A percentile compares a stretch with the other conserved stretches of the same genome.
Evolutionary conservation across 805 yeast genomes (phyloP).

Genomic region (Saccharomycopsis fermentans): DNA sequence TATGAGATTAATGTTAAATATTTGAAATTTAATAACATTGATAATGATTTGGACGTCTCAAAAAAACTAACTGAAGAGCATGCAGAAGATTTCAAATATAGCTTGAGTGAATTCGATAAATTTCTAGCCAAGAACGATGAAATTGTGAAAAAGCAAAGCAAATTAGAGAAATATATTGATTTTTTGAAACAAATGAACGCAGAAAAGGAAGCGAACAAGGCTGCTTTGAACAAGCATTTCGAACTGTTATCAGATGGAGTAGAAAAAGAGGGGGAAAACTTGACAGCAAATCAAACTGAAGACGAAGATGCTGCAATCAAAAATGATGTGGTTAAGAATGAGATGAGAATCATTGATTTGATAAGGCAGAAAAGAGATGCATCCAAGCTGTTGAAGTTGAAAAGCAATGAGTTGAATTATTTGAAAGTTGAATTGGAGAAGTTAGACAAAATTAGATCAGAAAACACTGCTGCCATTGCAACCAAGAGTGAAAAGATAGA

Average conservation of each 20-base stretch:
- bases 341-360: slow-evolving; percentile 32
- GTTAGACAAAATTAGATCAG: slow-evolving; percentile 40
- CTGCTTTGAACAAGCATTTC: slow-evolving; percentile 21
- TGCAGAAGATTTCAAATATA: slow-evolving; percentile 34
- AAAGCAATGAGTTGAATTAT: slow-evolving; percentile 51
- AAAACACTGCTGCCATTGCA: slow-evolving; percentile 30
- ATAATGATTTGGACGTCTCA: slow-evolving; percentile 28
- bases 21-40: slow-evolving; percentile 31
- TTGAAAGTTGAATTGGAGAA: slow-evolving; percentile 48
- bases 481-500: slow-evolving; percentile 15
- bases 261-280: slow-evolving; percentile 26
- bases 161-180: slow-evolving; percentile 17
- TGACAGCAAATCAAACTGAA: neutral
- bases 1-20: slow-evolving; percentile 34
- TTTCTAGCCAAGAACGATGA: slow-evolving; percentile 22
- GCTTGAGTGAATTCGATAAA: slow-evolving; percentile 30
- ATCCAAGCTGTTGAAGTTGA: slow-evolving; percentile 36
- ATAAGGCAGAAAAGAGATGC: slow-evolving; percentile 36
- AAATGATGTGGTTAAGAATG: neutral
- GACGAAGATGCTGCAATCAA: neutral
- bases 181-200: slow-evolving; percentile 15
- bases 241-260: slow-evolving; percentile 22
- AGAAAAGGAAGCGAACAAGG: slow-evolving; percentile 24
- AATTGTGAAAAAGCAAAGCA: slow-evolving; percentile 17
- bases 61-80: slow-evolving; percentile 37